Base-by-base conservation (phyloP, 768 basidiomycete genomes). In the Tulasnella sp. region DNA sequence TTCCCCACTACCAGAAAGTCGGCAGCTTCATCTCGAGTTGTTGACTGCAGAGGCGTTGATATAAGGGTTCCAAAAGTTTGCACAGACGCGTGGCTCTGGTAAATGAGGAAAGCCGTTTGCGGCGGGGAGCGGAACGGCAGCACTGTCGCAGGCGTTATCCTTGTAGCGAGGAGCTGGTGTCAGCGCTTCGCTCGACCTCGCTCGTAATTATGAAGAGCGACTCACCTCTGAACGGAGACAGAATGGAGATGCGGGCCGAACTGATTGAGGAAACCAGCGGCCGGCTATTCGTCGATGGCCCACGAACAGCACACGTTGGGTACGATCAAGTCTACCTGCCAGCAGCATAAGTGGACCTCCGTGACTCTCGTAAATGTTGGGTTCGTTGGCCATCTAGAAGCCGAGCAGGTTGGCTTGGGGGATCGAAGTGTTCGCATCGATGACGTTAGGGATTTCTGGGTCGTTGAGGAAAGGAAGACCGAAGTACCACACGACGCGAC, bases 341-440 rank as follows among this genome's bases (percentile, higher is more conserved):
- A 20, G 72, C 11, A 34, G 83, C 64, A 22, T 76, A 41, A 28
- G 80, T 73, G 34, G 77, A 79, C 7, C 73, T 31, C 79, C 82
- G 77, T 85, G 85, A 60, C 84, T 84, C 7, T 82, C 80, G 44
- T 79, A 79, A 82, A 86, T 76, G 72, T 96, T 93, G 24, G 93
- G 94, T 85, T 94, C 93, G 85, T 95, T 94, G 4, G 91, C 85
- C 37, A 86, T 76, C 75, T 85, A 85, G 69, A 86, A 78, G 12
- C 86, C 86, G 14, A 83, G 73, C 48, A 86, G 82, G 69, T 83
- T 83, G 5, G 37, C 20, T 16, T 46, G 54, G 18, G 64, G 75
- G 46, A 69, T 78, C n/a, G 81, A 58, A 31, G 72, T 42, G 40
- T 4, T 24, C n/a, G n/a, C n/a, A n/a, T 64, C n/a, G 60, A n/a